Evolutionary conservation across 768 basidiomycete genomes (phyloP), one percentile per base, ranked within the genome.

Genomic region (Xerocomellus amylosporus): DNA sequence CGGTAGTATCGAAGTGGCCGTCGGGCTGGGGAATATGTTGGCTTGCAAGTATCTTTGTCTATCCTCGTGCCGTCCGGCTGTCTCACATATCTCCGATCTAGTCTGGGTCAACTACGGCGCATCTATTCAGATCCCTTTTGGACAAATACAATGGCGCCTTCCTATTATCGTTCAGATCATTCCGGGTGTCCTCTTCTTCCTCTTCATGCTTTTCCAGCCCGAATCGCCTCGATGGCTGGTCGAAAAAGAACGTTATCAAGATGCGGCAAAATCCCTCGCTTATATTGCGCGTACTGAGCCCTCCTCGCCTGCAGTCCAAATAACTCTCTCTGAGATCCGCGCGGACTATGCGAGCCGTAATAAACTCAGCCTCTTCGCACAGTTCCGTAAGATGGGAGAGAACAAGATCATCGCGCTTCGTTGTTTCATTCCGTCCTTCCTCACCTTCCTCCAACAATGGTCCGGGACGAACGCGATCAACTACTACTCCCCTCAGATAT

Each of bases 151-250:
- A 44, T 75, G 75, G 74, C 73, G 72, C 15, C 55, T 71, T 17
- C 71, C 75, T 6, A 60, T 75, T 39, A 73, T 70, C 31, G 54
- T 68, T 24, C 75, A 75, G 54, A 53, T 74, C n/a, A 66, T 79
- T n/a, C 77, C 75, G 0, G 71, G 74, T 3, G 58, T 67, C 10
- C 55, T 78, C 19, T 71, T 77, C 49, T 59, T 72, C 17, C 0
- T 66, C 14, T 56, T 61, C n/a, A 75, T 76, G 73, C 52, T 65
- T 31, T 71, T 71, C 56, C 71, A 75, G 30, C 70, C 74, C 2
- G 75, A 77, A 60, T 76, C 76, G 1, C 75, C 76, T 13, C 70
- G 75, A 2, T 76, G 74, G 74, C 58, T 77, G 5, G 74, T 71
- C 8, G 72, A 74, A 56, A 66, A 62, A 20, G 68, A 67, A 28